phyloP scores from a whole-genome alignment of 768 basidiomycete genomes.

The Dioszegia aurantiaca region DNA sequence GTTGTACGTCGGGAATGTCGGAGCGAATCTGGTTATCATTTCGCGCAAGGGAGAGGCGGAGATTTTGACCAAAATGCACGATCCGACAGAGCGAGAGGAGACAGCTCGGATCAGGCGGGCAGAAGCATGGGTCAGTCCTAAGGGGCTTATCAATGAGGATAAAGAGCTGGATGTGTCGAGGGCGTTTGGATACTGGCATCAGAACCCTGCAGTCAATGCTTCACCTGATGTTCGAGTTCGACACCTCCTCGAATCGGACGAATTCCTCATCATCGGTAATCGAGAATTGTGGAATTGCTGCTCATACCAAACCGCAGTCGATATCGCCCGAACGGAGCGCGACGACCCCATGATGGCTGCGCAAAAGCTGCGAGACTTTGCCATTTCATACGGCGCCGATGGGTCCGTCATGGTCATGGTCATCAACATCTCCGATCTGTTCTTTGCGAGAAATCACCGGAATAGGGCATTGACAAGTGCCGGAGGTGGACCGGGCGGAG shows the following conservation, averaged over 20 bases:
- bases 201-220: conserved; percentile 85
- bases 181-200: conserved; percentile 87
- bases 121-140: conserved; percentile 91
- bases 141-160: conserved; percentile 86
- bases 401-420: conserved; percentile 99
- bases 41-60: conserved; percentile 70
- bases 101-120: conserved; percentile 81
- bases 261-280: conserved; percentile 94
- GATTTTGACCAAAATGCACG: conserved; percentile 73
- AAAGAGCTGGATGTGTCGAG: conserved; percentile 85
- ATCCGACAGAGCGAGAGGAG: conserved; percentile 83
- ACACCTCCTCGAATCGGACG: conserved; percentile 75
- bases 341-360: conserved; percentile 82
- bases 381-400: conserved; percentile 91
- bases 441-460: conserved; percentile 54
- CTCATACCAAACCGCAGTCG: conserved; percentile 90
- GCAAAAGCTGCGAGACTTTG: conserved; percentile 92
- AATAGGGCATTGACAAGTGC: conserved; percentile 44
- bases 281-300: conserved; percentile 90
- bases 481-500: neutral
- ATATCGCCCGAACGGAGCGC: conserved; percentile 77
- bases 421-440: conserved; percentile 74
- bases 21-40: conserved; percentile 81
- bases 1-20: conserved; percentile 85
- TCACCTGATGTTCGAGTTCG: conserved; percentile 72